Conservation (phyloP, 164 flowering plant species). For the Protea cynaroides region DNA sequence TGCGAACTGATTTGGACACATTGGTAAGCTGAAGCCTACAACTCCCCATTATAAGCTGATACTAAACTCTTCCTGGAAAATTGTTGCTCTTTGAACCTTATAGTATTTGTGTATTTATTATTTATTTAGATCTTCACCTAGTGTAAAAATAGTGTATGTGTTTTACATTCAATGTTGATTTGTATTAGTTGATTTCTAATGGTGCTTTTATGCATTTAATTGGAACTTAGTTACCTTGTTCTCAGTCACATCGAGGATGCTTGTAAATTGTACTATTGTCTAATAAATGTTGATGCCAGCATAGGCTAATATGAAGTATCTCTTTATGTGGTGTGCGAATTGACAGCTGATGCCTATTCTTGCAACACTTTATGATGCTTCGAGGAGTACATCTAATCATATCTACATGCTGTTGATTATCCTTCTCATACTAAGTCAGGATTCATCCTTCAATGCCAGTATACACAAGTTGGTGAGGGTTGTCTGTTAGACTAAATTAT, state of each 20-base stretch:
- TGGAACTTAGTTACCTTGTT: background rate
- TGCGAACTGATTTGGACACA: slow-evolving; percentile 95
- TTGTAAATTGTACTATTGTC: background rate
- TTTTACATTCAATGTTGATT: background rate
- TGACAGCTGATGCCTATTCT: slow-evolving; percentile 89
- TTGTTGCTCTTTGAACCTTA: background rate
- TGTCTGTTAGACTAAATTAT: background rate
- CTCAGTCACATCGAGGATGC: background rate
- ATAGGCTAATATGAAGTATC: slow-evolving; percentile 7
- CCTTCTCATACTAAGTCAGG: slow-evolving; percentile 97
- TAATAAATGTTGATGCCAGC: background rate
- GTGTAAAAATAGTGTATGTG: background rate
- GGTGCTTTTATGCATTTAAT: background rate
- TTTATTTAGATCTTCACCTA: background rate
- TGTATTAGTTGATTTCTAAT: background rate
- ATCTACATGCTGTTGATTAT: slow-evolving; percentile 95
- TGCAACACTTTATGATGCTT: slow-evolving; percentile 85
- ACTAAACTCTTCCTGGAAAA: background rate
- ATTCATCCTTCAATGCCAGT: slow-evolving; percentile 93
- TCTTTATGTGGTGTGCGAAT: slow-evolving; percentile 10
- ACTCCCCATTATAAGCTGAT: background rate
- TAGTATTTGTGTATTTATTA: background rate
- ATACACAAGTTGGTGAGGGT: slow-evolving; percentile 82
- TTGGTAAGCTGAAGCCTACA: slow-evolving; percentile 50
- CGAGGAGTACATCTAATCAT: slow-evolving; percentile 83